Conservation (phyloP, 1,139 yeast genomes). For the Debaryomycetaceae sp. region DNA sequence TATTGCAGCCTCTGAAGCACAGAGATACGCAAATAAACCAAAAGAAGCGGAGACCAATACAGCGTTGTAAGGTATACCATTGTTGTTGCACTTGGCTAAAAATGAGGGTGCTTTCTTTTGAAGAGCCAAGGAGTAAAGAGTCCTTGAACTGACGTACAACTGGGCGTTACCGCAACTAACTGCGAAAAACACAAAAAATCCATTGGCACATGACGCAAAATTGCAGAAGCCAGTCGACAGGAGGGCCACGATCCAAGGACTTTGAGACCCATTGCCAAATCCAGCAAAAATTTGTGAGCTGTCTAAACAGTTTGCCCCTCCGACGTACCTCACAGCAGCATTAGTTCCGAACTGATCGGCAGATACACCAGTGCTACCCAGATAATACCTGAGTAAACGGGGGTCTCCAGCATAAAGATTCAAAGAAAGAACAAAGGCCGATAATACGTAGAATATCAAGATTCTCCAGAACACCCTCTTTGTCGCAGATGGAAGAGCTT, state of each 20-base stretch:
- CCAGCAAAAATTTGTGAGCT: slow-evolving; percentile 42
- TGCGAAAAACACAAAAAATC: slow-evolving; percentile 69
- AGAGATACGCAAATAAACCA: slow-evolving; percentile 58
- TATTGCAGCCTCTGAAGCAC: slow-evolving; percentile 57
- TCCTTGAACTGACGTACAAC: slow-evolving; percentile 74
- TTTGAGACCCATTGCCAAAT: slow-evolving; percentile 57
- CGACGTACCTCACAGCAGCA: slow-evolving; percentile 36
- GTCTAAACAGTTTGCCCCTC: slow-evolving; percentile 36
- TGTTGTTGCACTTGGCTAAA: slow-evolving; percentile 56
- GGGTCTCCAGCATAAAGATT: slow-evolving; percentile 77
- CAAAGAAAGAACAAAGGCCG: slow-evolving; percentile 69
- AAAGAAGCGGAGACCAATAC: slow-evolving; percentile 61
- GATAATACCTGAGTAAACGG: slow-evolving; percentile 53
- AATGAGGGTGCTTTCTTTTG: slow-evolving; percentile 66
- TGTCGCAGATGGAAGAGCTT: slow-evolving; percentile 75
- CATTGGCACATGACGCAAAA: slow-evolving; percentile 61
- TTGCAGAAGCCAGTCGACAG: slow-evolving; percentile 66
- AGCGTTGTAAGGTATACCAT: slow-evolving; percentile 72
- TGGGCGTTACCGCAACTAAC: slow-evolving; percentile 76
- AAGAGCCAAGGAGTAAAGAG: slow-evolving; percentile 69
- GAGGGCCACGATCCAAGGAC: slow-evolving; percentile 80
- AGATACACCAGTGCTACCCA: slow-evolving; percentile 31
- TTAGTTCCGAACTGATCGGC: slow-evolving; percentile 20
- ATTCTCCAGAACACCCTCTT: slow-evolving; percentile 72
- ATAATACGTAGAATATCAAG: slow-evolving; percentile 60